Base-by-base conservation (phyloP, 192 early-diverging fungal species). In the Dissophora ornata region DNA sequence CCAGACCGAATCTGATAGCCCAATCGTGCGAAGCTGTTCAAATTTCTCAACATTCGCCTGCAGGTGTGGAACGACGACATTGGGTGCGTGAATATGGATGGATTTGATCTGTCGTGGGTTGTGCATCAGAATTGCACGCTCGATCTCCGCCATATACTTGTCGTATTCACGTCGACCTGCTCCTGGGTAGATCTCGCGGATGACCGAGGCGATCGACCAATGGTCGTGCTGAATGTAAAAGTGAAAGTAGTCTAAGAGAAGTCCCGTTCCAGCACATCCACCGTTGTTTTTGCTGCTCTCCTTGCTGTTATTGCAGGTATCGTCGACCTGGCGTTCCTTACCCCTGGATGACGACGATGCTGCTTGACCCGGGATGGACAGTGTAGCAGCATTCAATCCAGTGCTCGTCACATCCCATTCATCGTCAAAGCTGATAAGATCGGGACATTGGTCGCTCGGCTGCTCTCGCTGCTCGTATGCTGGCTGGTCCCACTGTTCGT, bases 91-190 rank as follows among this genome's bases (percentile, higher is more conserved):
- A 49, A 74, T 53, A n/a, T 65, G 29, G 47, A 74, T 50, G 41
- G 55, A 58, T 22, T 53, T 47, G 32, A 65, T 54, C 15, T 52
- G 26, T 25, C 24, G 19, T 1, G 70, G 54, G 33, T 74, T 74
- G 22, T 74, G 62, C 21, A 45, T 34, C 10, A 74, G 49, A 52
- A 74, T 65, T 5, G 70, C 55, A 16, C 21, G 45, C 22, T 74
- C 56, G 32, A 74, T 64, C 38, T 59, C 55, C 25, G 47, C 61
- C 24, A 74, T 10, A 38, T 58, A 64, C 15, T 29, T 54, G 22
- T 65, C 70, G 33, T 59, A 74, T 16, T 59, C 62, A 7, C 70
- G 70, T 12, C 56, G 42, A 8, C 70, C 70, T 6, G 70, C 70
- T 26, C 70, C 70, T 16, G 70, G 70, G 15, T 62, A 74, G 4